These are phyloP conservation scores for Auriscalpium vulgare DNA, from an alignment of 768 basidiomycete species.

Conservation along the genomic window DNA sequence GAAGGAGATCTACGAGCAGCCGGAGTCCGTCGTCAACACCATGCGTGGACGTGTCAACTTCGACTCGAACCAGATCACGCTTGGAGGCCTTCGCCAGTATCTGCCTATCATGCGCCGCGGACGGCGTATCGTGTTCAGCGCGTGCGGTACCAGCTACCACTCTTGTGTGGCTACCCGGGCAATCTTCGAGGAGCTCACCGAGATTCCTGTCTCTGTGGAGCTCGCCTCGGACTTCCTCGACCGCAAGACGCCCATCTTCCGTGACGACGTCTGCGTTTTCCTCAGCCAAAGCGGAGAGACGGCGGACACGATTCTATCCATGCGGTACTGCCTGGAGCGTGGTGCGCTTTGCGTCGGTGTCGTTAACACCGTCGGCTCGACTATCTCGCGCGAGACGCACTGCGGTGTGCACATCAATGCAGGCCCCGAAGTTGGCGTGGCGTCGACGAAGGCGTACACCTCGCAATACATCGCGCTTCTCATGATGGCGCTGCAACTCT, in stretches of 20 bases:
- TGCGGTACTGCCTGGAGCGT: slow-evolving; percentile 94
- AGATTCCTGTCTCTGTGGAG: slow-evolving; percentile 96
- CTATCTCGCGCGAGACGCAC: slow-evolving; percentile 95
- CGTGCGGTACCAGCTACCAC: slow-evolving; percentile 98
- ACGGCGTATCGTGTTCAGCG: slow-evolving; percentile 90
- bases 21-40: slow-evolving; percentile 98
- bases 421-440: slow-evolving; percentile 97
- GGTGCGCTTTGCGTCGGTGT: slow-evolving; percentile 96
- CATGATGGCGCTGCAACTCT: slow-evolving; percentile 98
- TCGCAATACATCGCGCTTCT: slow-evolving; percentile 97
- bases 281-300: slow-evolving; percentile 98
- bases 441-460: slow-evolving; percentile 98
- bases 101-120: slow-evolving; percentile 93
- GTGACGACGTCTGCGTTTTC: slow-evolving; percentile 96
- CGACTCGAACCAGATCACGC: slow-evolving; percentile 81
- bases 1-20: slow-evolving; percentile 99
- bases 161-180: slow-evolving; percentile 94
- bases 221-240: slow-evolving; percentile 98
- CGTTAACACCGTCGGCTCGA: slow-evolving; percentile 97
- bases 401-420: slow-evolving; percentile 99
- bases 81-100: slow-evolving; percentile 93
- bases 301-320: slow-evolving; percentile 92
- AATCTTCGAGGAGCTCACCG: slow-evolving; percentile 97
- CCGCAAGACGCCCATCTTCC: slow-evolving; percentile 98
- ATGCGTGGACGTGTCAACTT: slow-evolving; percentile 99